Evolutionary conservation across 2,329 filamentous ascomycete species (phyloP).

Genomic region (Plenodomus lindquistii): DNA sequence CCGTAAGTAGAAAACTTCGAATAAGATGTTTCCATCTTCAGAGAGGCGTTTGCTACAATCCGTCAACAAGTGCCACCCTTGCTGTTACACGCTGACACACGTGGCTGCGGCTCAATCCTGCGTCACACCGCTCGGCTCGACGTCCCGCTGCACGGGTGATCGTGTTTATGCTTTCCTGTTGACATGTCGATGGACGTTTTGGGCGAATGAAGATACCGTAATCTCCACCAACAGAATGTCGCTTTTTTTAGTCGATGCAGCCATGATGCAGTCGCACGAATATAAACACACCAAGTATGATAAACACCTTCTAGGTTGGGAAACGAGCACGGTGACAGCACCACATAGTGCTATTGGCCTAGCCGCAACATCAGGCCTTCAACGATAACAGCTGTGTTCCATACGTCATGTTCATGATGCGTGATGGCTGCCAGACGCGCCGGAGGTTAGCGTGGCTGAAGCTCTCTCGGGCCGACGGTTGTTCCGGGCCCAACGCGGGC

Average conservation of each 20-base stretch:
- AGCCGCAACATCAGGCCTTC: not conserved
- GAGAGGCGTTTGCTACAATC: not conserved
- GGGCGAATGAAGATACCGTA: not conserved
- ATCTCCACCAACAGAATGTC: not conserved
- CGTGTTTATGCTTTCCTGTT: not conserved
- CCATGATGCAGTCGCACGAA: too few relatives aligned
- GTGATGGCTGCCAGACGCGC: not conserved
- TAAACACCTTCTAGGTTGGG: too few relatives aligned
- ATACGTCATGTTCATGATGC: not conserved
- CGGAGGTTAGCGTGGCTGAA: constrained; percentile 1
- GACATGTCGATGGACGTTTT: not conserved
- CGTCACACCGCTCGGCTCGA: not conserved
- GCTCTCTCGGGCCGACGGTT: constrained; percentile 23
- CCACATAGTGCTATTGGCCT: not conserved
- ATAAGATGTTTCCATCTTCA: not conserved
- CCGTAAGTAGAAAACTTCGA: not conserved
- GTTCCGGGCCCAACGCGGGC: constrained; percentile 9
- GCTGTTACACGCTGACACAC: not conserved
- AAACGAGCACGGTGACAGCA: not conserved
- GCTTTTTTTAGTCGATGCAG: too few relatives aligned
- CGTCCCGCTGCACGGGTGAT: not conserved
- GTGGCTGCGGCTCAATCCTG: not conserved
- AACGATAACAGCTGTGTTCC: not conserved
- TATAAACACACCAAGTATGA: too few relatives aligned
- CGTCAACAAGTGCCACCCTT: not conserved